These are phyloP conservation scores for Boletus insuetus DNA, from an alignment of 768 basidiomycete genomes.

Conservation along the genomic window DNA sequence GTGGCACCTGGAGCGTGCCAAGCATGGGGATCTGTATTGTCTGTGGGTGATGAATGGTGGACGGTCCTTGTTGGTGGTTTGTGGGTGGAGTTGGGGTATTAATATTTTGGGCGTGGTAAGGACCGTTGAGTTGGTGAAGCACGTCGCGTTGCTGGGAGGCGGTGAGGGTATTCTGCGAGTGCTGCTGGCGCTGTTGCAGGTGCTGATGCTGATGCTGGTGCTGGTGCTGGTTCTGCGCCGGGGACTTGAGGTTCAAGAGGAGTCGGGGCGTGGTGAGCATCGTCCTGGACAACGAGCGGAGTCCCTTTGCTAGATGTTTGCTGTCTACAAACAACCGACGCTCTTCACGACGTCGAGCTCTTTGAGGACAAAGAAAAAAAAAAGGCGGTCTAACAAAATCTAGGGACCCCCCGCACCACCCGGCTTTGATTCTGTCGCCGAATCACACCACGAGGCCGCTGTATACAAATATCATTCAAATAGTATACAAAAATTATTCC, in stretches of 20 bases:
- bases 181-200: slow-evolving; percentile 24
- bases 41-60: slow-evolving; percentile 38
- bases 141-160: slow-evolving; percentile 29
- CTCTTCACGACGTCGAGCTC: slow-evolving; percentile 13
- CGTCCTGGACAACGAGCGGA: slow-evolving; percentile 19
- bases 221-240: slow-evolving; percentile 20
- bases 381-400: slow-evolving; percentile 11
- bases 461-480: slow-evolving; percentile 18
- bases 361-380: slow-evolving; percentile 2
- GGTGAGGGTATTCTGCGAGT: slow-evolving; percentile 28
- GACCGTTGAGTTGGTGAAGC: slow-evolving; percentile 27
- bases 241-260: slow-evolving; percentile 32
- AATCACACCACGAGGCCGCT: slow-evolving; percentile 1
- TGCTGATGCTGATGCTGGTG: slow-evolving; percentile 4
- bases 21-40: slow-evolving; percentile 66
- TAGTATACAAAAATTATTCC: slow-evolving; percentile 78
- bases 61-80: slow-evolving; percentile 25
- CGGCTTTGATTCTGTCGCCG: neutral
- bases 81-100: neutral
- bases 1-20: slow-evolving; percentile 64
- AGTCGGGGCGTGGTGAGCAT: slow-evolving; percentile 36
- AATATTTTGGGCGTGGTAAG: slow-evolving; percentile 28
- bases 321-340: slow-evolving; percentile 32
- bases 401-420: slow-evolving; percentile 1
- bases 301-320: slow-evolving; percentile 25